Evolutionary conservation across 106 monocot species (phyloP), one percentile per base, ranked within the genome.

Genomic region (Apostasia shenzhenica): DNA sequence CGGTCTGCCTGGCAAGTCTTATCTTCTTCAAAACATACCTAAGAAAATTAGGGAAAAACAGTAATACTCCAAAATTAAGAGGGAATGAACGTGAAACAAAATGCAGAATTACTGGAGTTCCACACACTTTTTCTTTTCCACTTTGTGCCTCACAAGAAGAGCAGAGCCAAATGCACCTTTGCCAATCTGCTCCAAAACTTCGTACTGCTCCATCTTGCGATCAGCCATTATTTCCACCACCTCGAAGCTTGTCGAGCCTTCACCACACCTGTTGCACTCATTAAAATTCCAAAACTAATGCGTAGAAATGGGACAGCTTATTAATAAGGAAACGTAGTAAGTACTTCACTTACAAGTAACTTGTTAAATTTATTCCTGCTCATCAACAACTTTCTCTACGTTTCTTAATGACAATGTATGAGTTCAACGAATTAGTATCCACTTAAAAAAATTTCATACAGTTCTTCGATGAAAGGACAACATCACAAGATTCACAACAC

Each of bases 21-120:
- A 99, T 99, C 83, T 99, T 99, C 71, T 99, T 99, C 78, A 99
- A 71, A n/a, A 99, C 97, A 80, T 99, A 99, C 84, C 97, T 99
- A 63, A 44, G 77, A 73, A 47, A 55, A 79, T n/a, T 13, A 71
- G 70, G 55, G n/a, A 54, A 3, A 59, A 65, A 45, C 1, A 55
- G 8, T 41, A 49, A 1, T 14, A 51, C 14, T 11, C 58, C 8
- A 41, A 41, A 37, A 48, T 14, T 8, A 38, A 48, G 48, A 12
- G 48, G 47, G 47, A 48, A 65, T 48, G 26, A 48, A 65, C 12
- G 2, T 26, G 3, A 14, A 70, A 56, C 1, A 41, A 52, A 8
- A 45, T 26, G 59, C 45, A 73, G 59, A 40, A 14, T 40, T 12
- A 40, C 51, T 8, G 67, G 51, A 13, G 49, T 42, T 59, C 67